Base-by-base conservation (phyloP, 495 filamentous ascomycete genomes). In the Hamigera avellanea region DNA sequence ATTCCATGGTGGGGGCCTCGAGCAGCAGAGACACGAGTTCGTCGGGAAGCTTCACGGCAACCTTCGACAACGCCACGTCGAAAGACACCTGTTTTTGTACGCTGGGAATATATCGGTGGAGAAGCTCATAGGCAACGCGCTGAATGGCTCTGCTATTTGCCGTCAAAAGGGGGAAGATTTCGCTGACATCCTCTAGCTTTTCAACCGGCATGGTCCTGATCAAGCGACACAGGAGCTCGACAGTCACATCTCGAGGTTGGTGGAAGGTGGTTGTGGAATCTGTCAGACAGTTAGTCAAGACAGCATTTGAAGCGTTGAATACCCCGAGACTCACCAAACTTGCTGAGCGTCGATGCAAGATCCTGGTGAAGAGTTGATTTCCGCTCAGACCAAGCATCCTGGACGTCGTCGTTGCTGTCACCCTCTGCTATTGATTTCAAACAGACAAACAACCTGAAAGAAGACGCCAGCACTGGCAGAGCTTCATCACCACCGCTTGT, bases 71-170 rank as follows among this genome's bases (percentile, higher is more conserved):
- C 1, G 84, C 74, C 13, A 79, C 74, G 30, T 95, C 81, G 32
- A 98, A 64, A 2, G 87, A 93, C 0, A 91, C 62, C 42, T 93
- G 70, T 50, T 91, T 83, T 57, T 96, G 91, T 3, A 61, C 57
- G 0, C 66, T 69, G 1, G 86, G 84, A 17, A 99, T 75, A 30
- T 78, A 72, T 29, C 67, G 69, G 42, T 93, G 83, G 6, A 99
- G 72, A 19, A 95, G 58, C 29, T 76, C 70, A 47, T 88, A 96
- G 1, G 86, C 86, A 8, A 81, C 73, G 17, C 75, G 75, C 46
- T 95, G 89, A 2, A 95, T 70, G 17, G 73, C 54, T 17, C 69
- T 68, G 6, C 83, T 93, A 10, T 81, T 74, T 0, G 81, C 80
- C 26, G 84, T 83, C 9, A 98, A 58, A 6, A 91, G 65, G 5